phyloP scores from a whole-genome alignment of 176 grass and related monocot species.

The Tillandsia leiboldiana region DNA sequence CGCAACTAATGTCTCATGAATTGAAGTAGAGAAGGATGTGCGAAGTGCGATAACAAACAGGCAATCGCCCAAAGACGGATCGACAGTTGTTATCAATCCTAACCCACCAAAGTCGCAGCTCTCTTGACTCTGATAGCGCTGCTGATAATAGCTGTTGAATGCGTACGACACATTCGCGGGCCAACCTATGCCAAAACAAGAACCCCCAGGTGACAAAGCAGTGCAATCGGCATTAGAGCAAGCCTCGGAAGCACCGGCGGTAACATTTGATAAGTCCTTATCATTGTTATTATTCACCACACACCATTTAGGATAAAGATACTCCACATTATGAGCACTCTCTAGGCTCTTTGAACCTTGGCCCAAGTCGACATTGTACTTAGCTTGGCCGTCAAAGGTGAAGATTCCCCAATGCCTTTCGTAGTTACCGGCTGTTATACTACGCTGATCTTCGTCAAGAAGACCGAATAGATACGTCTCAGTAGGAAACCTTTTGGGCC shows the following conservation, averaged over 20 bases:
- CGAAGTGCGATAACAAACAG: conserved; percentile 50
- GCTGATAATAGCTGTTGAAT: conserved; percentile 89
- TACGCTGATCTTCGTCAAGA: conserved; percentile 70
- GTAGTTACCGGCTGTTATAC: conserved; percentile 34
- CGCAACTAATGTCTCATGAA: conserved; percentile 15
- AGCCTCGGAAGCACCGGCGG: conserved; percentile 40
- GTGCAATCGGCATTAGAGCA: conserved; percentile 71
- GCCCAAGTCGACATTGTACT: conserved; percentile 66
- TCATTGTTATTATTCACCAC: conserved; percentile 87
- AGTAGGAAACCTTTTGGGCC: conserved; percentile 55
- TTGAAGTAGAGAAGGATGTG: conserved; percentile 35
- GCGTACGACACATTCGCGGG: conserved; percentile 86
- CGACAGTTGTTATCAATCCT: conserved; percentile 80
- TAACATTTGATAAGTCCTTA: conserved; percentile 55
- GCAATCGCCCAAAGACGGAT: conserved; percentile 73
- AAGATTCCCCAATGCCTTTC: conserved; percentile 84
- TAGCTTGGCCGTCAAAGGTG: conserved; percentile 95
- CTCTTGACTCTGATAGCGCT: conserved; percentile 60
- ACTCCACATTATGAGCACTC: conserved; percentile 55
- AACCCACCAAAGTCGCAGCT: conserved; percentile 66
- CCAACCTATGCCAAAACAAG: conserved; percentile 59
- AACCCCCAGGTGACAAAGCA: conserved; percentile 57
- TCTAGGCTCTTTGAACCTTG: conserved; percentile 59
- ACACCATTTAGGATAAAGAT: conserved; percentile 75
- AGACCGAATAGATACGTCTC: conserved; percentile 67